Base-by-base conservation (phyloP, 768 basidiomycete genomes). In the Steccherinum ochraceum region DNA sequence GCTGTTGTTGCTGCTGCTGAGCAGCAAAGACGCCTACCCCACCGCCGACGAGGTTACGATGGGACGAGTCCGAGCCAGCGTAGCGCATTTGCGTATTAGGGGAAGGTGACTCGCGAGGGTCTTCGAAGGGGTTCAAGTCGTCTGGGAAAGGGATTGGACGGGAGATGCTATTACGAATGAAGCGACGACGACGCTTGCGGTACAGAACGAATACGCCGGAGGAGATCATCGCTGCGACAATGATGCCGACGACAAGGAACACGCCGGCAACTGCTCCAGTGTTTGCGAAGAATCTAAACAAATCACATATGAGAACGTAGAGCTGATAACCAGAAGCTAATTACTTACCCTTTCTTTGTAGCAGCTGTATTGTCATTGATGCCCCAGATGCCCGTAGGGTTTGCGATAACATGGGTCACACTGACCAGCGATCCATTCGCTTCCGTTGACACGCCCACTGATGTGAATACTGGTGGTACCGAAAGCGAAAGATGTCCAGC, bases 201-300 rank as follows among this genome's bases (percentile, higher is more conserved):
- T 74, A 50, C 43, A 72, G 66, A 40, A 71, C 61, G 60, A 76
- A 73, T 18, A 75, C 57, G n/a, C 75, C 55, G 7, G 74, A 75
- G 7, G 75, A 64, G 5, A 73, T 56, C 20, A 83, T 54, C 0
- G 71, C 72, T 1, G 77, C 73, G 4, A 74, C 69, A 30, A 76
- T 66, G 19, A 91, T 60, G 5, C 84, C 88, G 40, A 84, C 75
- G 11, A 73, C 80, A 5, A 85, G 72, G 64, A 91, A 90, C n/a
- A 83, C 79, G 5, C 84, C 88, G 1, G 82, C 80, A 3, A 89
- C 81, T 10, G 82, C 83, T 2, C 82, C 80, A 24, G 72, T 80
- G 61, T 90, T 83, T 43, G 70, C 67, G 57, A 89, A 78, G 67
- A 89, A 84, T 11, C 80, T 83, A 50, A 12, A 5, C 41, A 39